phyloP scores from a whole-genome alignment of 305 asterid genomes.

The Ajuga reptans region DNA sequence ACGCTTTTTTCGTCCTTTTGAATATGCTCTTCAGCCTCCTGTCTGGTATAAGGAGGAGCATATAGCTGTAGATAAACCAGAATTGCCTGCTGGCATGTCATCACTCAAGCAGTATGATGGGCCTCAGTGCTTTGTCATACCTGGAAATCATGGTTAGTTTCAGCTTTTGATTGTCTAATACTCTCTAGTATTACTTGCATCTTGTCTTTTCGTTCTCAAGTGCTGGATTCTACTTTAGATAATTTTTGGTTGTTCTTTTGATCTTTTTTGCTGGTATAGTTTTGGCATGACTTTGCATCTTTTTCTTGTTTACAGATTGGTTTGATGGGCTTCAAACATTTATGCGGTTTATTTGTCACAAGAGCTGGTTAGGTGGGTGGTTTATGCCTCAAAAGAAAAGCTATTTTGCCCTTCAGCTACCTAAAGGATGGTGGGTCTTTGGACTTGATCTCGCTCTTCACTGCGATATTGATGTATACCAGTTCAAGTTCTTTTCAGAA shows the following conservation, averaged over 20 bases:
- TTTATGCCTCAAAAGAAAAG: constrained; percentile 99
- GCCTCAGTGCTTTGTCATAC: constrained; percentile 90
- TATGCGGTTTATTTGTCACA: constrained; percentile 96
- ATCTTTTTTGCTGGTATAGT: constrained; percentile 17
- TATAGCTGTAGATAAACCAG: constrained; percentile 83
- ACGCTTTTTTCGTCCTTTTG: constrained; percentile 91
- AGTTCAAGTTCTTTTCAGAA: constrained; percentile 89
- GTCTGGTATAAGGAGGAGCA: constrained; percentile 80
- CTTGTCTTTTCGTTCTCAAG: not conserved
- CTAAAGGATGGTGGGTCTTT: constrained; percentile 98
- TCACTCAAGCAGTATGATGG: constrained; percentile 71
- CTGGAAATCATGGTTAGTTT: constrained; percentile 92
- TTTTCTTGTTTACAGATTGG: constrained; percentile 64
- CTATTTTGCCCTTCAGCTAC: constrained; percentile 95
- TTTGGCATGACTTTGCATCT: constrained; percentile 14
- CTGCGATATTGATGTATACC: constrained; percentile 85
- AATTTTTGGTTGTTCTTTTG: not conserved
- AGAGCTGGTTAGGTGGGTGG: constrained; percentile 99
- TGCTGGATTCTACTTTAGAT: not conserved
- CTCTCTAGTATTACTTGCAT: not conserved
- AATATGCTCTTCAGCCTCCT: constrained; percentile 96
- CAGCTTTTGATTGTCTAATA: constrained; percentile 17
- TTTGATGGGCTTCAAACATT: constrained; percentile 99
- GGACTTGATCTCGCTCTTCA: constrained; percentile 98
- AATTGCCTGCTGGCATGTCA: constrained; percentile 63